Evolutionary conservation across 345 rosid genomes (phyloP).

Genomic region (Noccaea bulbosa): DNA sequence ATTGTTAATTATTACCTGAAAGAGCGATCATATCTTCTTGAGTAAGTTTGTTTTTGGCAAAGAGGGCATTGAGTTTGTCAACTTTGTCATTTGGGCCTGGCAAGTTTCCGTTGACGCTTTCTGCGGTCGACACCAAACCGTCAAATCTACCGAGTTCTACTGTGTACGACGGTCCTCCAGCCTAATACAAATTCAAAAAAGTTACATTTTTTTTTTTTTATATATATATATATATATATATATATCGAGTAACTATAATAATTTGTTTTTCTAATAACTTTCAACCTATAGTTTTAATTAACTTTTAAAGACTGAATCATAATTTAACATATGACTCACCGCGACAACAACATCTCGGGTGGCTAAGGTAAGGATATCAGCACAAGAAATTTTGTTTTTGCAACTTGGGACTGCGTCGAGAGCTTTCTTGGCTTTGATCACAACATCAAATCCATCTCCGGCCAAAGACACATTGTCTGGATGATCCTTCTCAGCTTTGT

Average conservation of each 20-base stretch:
- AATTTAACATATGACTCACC: conserved; percentile 40
- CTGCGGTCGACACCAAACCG: conserved; percentile 64
- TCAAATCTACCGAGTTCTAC: conserved; percentile 86
- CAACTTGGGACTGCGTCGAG: conserved; percentile 57
- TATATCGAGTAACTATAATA: not conserved
- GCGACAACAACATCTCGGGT: conserved; percentile 71
- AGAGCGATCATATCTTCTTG: conserved; percentile 89
- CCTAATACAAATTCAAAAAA: conserved; percentile 40
- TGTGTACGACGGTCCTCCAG: conserved; percentile 64
- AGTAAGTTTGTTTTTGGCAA: conserved; percentile 57
- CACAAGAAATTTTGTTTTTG: conserved; percentile 75
- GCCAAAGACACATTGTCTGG: conserved; percentile 81
- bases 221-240: too few species aligned
- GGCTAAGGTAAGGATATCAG: conserved; percentile 85
- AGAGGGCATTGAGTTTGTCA: conserved; percentile 59
- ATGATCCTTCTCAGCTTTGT: conserved; percentile 83
- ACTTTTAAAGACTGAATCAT: not conserved
- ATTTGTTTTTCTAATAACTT: too few species aligned
- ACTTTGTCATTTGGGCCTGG: conserved; percentile 65
- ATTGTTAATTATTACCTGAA: conserved; percentile 53
- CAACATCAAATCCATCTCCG: conserved; percentile 91
- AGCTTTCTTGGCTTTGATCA: conserved; percentile 76
- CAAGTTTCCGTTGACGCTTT: conserved; percentile 63
- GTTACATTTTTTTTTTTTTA: not conserved
- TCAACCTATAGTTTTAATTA: not conserved